Evolutionary conservation across 2,329 filamentous ascomycete species (phyloP).

Genomic region (Talaromyces marneffei): DNA sequence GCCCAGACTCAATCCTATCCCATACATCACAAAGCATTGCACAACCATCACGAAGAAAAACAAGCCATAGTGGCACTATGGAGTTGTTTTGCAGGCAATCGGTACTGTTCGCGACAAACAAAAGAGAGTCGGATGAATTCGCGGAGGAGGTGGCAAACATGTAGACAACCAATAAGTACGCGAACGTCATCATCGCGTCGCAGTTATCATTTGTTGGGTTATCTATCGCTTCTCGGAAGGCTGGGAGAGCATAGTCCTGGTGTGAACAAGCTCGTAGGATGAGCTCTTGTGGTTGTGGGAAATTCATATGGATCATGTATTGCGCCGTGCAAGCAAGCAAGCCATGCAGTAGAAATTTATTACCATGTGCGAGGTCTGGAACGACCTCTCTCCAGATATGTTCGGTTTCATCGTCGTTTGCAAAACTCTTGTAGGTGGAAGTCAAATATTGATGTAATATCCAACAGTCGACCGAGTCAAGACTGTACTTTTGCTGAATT

Average conservation of each 20-base stretch:
- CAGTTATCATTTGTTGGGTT: slow-evolving; percentile 16
- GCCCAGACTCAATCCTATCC: slow-evolving; percentile 17
- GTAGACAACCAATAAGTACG: slow-evolving; percentile 20
- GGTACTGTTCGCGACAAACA: slow-evolving; percentile 7
- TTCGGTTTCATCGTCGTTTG: not conserved
- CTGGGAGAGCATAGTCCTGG: not conserved
- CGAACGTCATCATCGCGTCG: slow-evolving; percentile 19
- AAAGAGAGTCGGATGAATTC: slow-evolving; percentile 19
- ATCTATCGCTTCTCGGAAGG: slow-evolving; percentile 16
- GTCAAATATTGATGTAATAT: not conserved
- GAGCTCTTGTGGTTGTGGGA: slow-evolving; percentile 17
- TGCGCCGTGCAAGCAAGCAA: slow-evolving; percentile 38
- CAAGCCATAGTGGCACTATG: slow-evolving; percentile 18
- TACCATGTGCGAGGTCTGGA: slow-evolving; percentile 29
- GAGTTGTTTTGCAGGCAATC: not conserved
- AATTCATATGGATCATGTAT: slow-evolving; percentile 30
- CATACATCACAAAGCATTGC: slow-evolving; percentile 21
- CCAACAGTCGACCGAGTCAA: not conserved
- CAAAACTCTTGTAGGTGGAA: not conserved
- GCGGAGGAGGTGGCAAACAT: slow-evolving; percentile 18
- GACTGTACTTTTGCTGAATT: not conserved
- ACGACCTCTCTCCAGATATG: slow-evolving; percentile 18
- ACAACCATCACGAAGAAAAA: slow-evolving; percentile 21
- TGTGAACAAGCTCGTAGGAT: slow-evolving; percentile 20
- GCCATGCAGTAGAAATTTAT: slow-evolving; percentile 38